phyloP scores from a whole-genome alignment of 176 grass and related monocot species.

The Thalia dealbata region DNA sequence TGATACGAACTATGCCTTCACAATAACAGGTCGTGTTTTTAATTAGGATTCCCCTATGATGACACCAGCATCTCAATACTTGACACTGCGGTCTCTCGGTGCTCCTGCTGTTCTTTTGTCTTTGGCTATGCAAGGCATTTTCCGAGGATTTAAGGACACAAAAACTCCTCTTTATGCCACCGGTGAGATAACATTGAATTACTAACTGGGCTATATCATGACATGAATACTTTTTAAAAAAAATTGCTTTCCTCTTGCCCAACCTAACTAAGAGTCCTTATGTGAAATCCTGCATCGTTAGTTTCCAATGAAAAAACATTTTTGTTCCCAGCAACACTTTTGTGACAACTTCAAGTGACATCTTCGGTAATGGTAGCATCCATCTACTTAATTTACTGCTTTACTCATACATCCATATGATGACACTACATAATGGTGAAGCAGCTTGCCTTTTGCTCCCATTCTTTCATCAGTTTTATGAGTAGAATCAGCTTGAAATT shows the following conservation, averaged over 20 bases:
- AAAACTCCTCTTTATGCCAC: constrained; percentile 91
- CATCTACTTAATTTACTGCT: background rate
- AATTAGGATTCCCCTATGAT: constrained; percentile 62
- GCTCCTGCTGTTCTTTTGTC: constrained; percentile 89
- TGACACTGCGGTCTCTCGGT: constrained; percentile 76
- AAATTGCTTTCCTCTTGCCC: no score
- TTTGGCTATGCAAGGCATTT: constrained; percentile 75
- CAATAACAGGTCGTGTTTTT: constrained; percentile 11
- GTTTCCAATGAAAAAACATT: no score
- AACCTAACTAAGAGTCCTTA: background rate
- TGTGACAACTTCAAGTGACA: no score
- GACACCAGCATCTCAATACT: constrained; percentile 61
- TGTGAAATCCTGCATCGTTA: background rate
- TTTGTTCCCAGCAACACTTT: no score
- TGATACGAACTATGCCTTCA: background rate
- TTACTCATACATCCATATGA: background rate
- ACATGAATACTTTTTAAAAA: background rate
- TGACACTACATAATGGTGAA: background rate
- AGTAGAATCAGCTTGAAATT: background rate
- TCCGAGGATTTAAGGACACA: constrained; percentile 87
- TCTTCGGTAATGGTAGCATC: background rate
- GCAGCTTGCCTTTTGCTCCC: background rate
- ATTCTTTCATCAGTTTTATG: background rate
- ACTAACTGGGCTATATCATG: background rate
- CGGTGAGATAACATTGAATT: constrained; percentile 28